phyloP scores from a whole-genome alignment of 2,329 filamentous ascomycete genomes.

The Nemania sp. region DNA sequence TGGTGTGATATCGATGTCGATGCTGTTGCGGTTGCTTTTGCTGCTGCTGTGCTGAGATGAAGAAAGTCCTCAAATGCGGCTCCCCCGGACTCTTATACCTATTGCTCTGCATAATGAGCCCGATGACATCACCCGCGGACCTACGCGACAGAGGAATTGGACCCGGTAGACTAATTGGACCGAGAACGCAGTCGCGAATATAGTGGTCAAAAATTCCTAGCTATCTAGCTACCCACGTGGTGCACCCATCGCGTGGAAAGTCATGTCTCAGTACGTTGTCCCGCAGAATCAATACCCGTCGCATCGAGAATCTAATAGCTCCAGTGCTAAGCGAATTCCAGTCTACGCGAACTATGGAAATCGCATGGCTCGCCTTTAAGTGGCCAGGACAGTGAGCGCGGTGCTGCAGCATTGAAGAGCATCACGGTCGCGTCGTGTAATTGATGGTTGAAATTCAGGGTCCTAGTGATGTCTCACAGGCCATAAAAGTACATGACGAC shows the following conservation, averaged over 20 bases:
- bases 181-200: slow-evolving; percentile 22
- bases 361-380: not conserved
- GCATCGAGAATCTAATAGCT: slow-evolving; percentile 11
- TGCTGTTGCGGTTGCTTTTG: slow-evolving; percentile 4
- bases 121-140: not conserved
- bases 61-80: not conserved
- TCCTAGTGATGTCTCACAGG: not conserved
- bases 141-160: not conserved
- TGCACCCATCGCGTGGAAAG: not conserved
- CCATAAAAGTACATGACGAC: not conserved
- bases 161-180: not conserved
- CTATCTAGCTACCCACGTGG: slow-evolving; percentile 12
- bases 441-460: too few relatives aligned
- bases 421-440: too few relatives aligned
- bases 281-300: slow-evolving; percentile 8
- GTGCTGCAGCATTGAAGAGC: not conserved
- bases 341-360: slow-evolving; percentile 2
- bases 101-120: not conserved
- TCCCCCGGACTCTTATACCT: slow-evolving; percentile 17
- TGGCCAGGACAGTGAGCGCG: not conserved
- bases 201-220: slow-evolving; percentile 31
- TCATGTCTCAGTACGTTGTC: slow-evolving; percentile 29
- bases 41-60: not conserved
- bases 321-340: slow-evolving; percentile 12
- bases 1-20: not conserved